Conservation (phyloP, 148 eudicot species). For the Bassia scoparia region DNA sequence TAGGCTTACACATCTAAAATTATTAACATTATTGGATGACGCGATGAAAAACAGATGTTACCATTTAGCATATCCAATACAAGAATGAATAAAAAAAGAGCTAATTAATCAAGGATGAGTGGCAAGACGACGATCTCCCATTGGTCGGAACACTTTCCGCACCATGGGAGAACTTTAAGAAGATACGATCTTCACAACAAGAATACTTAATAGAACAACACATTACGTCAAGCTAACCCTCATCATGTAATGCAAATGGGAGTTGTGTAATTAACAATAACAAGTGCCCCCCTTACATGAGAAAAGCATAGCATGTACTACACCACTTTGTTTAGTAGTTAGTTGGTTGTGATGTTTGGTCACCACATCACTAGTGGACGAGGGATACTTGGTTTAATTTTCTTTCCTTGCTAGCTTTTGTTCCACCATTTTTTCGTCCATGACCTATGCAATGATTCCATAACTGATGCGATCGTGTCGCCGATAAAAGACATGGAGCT, state of each 20-base stretch:
- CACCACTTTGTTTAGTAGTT: conserved; percentile 14
- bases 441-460: conserved; percentile 22
- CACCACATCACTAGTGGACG: conserved; percentile 11
- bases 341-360: conserved; percentile 21
- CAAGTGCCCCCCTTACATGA: conserved; percentile 7
- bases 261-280: not conserved
- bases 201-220: conserved; percentile 2
- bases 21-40: too few species aligned
- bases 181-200: conserved; percentile 12
- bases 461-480: conserved; percentile 18
- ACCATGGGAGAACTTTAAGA: not conserved
- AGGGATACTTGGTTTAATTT: conserved; percentile 16
- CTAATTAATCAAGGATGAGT: not conserved
- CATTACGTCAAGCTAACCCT: conserved; percentile 18
- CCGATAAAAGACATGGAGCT: not conserved
- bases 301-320: conserved; percentile 21
- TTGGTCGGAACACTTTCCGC: not conserved
- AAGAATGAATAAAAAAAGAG: not conserved
- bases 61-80: not conserved
- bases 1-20: too few species aligned
- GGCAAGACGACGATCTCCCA: not conserved
- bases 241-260: conserved; percentile 2
- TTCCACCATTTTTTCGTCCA: conserved; percentile 21
- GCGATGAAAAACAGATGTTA: not conserved
- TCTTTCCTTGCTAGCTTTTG: not conserved